These are phyloP conservation scores for Pestalotiopsis sp. DNA, from an alignment of 2,329 filamentous ascomycete species.

Conservation along the genomic window DNA sequence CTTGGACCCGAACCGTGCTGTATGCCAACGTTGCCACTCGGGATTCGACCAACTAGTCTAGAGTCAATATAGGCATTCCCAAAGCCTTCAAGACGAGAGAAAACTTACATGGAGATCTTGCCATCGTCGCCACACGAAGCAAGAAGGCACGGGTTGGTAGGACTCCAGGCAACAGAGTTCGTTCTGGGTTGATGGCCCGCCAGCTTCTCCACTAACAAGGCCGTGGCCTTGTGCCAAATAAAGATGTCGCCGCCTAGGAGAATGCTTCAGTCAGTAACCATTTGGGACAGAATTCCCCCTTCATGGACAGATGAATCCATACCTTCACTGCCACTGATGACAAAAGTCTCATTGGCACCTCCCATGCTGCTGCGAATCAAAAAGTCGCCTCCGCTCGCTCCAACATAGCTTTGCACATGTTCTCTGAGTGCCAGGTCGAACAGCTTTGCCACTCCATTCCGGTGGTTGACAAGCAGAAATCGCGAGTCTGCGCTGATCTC, in stretches of 20 bases:
- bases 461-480: conserved; percentile 80
- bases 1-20: conserved; percentile 14
- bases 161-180: conserved; percentile 90
- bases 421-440: conserved; percentile 76
- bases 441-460: conserved; percentile 75
- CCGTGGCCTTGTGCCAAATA: conserved; percentile 90
- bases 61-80: conserved; percentile 12
- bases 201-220: conserved; percentile 73
- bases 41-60: conserved; percentile 40
- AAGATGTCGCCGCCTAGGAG: conserved; percentile 66
- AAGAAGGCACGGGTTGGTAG: conserved; percentile 78
- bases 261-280: background rate
- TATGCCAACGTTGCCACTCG: conserved; percentile 29
- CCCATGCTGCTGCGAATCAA: conserved; percentile 85
- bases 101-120: conserved; percentile 79
- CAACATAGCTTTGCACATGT: conserved; percentile 73
- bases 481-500: conserved; percentile 81
- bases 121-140: conserved; percentile 90
- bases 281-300: conserved; percentile 13
- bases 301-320: conserved; percentile 27
- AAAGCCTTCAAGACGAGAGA: background rate
- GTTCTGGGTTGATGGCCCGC: conserved; percentile 76
- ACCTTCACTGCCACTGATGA: conserved; percentile 92
- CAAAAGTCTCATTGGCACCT: conserved; percentile 88
- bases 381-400: conserved; percentile 73